Evolutionary conservation across 1,139 yeast genomes (phyloP), one percentile per base, ranked within the genome.

Genomic region (Suhomyces maxii): DNA sequence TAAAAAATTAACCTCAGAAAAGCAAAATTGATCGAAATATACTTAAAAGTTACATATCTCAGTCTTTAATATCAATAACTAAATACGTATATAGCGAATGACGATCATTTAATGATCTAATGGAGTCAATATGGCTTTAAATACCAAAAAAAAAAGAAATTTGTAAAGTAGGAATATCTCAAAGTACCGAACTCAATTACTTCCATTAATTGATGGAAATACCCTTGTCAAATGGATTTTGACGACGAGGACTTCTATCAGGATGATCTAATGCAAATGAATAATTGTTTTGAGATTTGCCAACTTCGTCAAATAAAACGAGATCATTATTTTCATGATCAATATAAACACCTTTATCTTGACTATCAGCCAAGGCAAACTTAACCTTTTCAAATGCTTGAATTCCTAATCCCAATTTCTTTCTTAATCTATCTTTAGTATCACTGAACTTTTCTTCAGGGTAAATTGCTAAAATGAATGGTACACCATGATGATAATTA

Each of bases 231-330:
- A 70, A 71, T 26, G 67, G 72, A 41, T 70, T 65, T 35, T 68
- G 69, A 44, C 79, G 74, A 52, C 76, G 73, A 7, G 79, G 73
- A 34, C 77, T 65, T 58, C 95, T 79, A 64, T 89, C 97, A 8
- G 93, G 89, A 61, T 89, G 96, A 60, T 93, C 97, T 61, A 93
- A 73, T 23, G 91, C 95, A 47, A 93, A 69, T 31, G 73, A 74
- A 49, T 69, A 61, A 13, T 63, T 60, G 12, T 60, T 52, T 14
- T 61, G 61, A 34, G 73, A 69, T 28, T 73, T 73, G 11, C 76
- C 71, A 50, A 86, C 64, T 44, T 78, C 78, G 44, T 83, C 82
- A 61, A 72, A 86, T 30, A 90, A 68, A 11, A 76, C 70, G 39
- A 79, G 56, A 23, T 73, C 78, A 47, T 81, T 82, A 9, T 77